phyloP scores from a whole-genome alignment of 208 protist genomes.

The Trypanosoma lewisi region DNA sequence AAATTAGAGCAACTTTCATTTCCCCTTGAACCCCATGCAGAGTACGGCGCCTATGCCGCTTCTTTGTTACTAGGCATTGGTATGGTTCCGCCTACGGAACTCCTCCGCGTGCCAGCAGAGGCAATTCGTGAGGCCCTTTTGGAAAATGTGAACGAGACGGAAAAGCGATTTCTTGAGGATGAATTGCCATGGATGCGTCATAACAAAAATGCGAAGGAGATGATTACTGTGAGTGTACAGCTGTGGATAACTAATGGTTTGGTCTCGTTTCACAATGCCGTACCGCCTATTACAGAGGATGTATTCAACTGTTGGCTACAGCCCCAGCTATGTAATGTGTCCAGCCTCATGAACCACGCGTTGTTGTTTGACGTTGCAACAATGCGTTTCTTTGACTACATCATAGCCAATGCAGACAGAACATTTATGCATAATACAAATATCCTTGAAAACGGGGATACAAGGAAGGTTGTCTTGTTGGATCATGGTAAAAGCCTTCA shows the following conservation, averaged over 20 bases:
- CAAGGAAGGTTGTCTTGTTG: slow-evolving; percentile 4
- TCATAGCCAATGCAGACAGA: slow-evolving; percentile 24
- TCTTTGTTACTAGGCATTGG: slow-evolving; percentile 10
- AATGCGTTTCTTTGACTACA: slow-evolving; percentile 23
- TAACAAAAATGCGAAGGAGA: not conserved
- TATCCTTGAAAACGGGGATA: slow-evolving; percentile 1
- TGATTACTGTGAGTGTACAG: slow-evolving; percentile 15
- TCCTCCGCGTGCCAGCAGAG: not conserved
- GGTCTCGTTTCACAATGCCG: slow-evolving; percentile 4
- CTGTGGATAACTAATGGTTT: slow-evolving; percentile 4
- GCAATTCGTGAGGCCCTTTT: slow-evolving; percentile 4
- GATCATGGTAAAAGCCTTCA: slow-evolving; percentile 14
- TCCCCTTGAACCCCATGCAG: slow-evolving; percentile 21
- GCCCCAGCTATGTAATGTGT: not conserved
- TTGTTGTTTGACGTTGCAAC: slow-evolving; percentile 5
- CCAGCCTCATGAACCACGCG: not conserved
- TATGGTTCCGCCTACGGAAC: slow-evolving; percentile 12
- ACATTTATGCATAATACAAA: slow-evolving; percentile 18
- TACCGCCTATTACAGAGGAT: slow-evolving; percentile 1
- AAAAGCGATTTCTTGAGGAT: slow-evolving; percentile 5
- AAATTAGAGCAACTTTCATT: slow-evolving; percentile 24
- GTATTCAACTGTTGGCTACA: not conserved
- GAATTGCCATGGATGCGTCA: slow-evolving; percentile 8
- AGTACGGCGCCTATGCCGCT: slow-evolving; percentile 13
- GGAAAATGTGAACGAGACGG: not conserved